These are phyloP conservation scores for Corylus avellana DNA, from an alignment of 306 rosid genomes.

Conservation along the genomic window DNA sequence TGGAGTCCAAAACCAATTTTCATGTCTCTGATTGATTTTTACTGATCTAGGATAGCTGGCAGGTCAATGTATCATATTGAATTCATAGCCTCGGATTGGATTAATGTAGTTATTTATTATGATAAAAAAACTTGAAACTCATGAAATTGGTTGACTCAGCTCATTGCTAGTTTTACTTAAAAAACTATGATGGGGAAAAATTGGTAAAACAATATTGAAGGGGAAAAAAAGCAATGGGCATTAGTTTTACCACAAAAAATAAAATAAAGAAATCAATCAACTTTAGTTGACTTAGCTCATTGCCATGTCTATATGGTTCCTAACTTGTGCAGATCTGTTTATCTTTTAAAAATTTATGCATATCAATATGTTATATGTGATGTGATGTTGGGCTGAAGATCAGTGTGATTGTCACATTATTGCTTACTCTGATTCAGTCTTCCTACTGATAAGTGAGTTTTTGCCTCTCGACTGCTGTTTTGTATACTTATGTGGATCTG, in stretches of 20 bases:
- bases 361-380: background rate
- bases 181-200: background rate
- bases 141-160: background rate
- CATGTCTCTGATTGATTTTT: background rate
- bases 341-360: background rate
- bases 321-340: background rate
- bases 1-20: background rate
- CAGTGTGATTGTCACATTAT: background rate
- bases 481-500: background rate
- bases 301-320: background rate
- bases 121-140: background rate
- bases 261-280: background rate
- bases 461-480: background rate
- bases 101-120: background rate
- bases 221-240: background rate
- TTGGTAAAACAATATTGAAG: background rate
- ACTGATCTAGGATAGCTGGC: background rate
- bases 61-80: constrained; percentile 18
- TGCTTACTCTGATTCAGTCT: no score
- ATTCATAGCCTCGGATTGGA: constrained; percentile 7
- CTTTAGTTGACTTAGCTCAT: background rate
- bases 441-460: background rate
- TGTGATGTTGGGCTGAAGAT: background rate
- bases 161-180: no score
- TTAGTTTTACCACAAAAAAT: background rate